Percentiles rank a stretch among this genome's conserved stretches.
phyloP scores from a whole-genome alignment of 1,284 basidiomycete species.

The Trichosporon sp. region DNA sequence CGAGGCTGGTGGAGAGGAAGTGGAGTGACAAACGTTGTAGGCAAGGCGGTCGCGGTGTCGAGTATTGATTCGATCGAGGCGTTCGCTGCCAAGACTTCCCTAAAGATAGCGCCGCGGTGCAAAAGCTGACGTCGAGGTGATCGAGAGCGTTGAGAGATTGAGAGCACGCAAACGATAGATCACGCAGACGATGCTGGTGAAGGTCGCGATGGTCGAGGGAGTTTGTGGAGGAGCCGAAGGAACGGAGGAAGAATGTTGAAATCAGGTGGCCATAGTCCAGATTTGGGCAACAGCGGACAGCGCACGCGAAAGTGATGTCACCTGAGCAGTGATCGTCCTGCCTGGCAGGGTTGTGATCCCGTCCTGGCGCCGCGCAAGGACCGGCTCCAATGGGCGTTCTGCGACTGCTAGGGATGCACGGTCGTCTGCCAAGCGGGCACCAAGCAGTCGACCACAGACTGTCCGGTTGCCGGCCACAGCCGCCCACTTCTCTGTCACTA shows the following conservation, averaged over 20 bases:
- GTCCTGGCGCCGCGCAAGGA: background rate
- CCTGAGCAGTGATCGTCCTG: background rate
- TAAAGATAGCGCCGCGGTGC: background rate
- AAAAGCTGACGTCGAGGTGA: background rate
- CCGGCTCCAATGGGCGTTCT: background rate
- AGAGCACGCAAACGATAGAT: background rate
- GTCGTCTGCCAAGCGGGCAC: background rate
- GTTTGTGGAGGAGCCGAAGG: background rate
- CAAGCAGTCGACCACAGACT: too few relatives aligned
- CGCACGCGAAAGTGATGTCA: background rate
- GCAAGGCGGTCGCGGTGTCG: background rate
- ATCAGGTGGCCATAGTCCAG: background rate
- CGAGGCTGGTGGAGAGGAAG: background rate
- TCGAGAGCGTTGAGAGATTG: background rate
- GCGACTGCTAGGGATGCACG: background rate
- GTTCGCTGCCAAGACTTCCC: slow-evolving; percentile 1
- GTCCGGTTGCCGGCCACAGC: background rate
- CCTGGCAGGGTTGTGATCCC: background rate
- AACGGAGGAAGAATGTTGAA: background rate
- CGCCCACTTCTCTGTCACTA: background rate
- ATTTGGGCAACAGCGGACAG: background rate
- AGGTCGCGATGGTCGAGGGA: background rate
- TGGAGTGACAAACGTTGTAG: background rate
- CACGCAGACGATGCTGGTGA: background rate
- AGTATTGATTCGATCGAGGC: background rate